Evolutionary conservation across 2,329 filamentous ascomycete species (phyloP).

Genomic region (Esteya vermicola): DNA sequence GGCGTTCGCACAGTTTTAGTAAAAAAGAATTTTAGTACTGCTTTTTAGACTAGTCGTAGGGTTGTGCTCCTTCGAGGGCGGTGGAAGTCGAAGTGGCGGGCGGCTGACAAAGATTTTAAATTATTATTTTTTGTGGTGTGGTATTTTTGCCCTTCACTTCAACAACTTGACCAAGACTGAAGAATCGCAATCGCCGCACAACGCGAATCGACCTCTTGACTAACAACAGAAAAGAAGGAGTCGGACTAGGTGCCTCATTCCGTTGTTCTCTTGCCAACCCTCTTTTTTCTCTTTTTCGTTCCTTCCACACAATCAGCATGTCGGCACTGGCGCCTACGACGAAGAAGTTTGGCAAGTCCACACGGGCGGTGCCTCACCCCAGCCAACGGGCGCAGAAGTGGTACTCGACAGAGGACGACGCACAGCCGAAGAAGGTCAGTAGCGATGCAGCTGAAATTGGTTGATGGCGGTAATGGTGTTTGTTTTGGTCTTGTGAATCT

Average conservation of each 20-base stretch:
- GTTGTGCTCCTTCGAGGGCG: too few species aligned
- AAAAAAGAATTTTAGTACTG: conserved; percentile 8
- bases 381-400: conserved; percentile 95
- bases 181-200: conserved; percentile 4
- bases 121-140: conserved; percentile 9
- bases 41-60: too few species aligned
- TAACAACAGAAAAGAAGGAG: too few species aligned
- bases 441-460: neutral
- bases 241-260: conserved; percentile 1
- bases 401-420: conserved; percentile 92
- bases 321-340: conserved; percentile 56
- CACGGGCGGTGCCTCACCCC: conserved; percentile 75
- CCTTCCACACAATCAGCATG: conserved; percentile 35
- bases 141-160: conserved; percentile 4
- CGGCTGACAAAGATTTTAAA: conserved; percentile 2
- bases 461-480: too few species aligned
- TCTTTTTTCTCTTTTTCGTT: conserved; percentile 5
- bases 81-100: too few species aligned
- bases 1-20: conserved; percentile 2
- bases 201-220: conserved; percentile 4
- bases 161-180: conserved; percentile 2
- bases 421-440: conserved; percentile 89
- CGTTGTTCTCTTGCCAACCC: conserved; percentile 4
- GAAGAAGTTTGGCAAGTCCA: conserved; percentile 90
- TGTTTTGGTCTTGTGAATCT: too few species aligned